Evolutionary conservation across 2,329 filamentous ascomycete species (phyloP), one percentile per base, ranked within the genome.

Genomic region (Endothia cerciana): DNA sequence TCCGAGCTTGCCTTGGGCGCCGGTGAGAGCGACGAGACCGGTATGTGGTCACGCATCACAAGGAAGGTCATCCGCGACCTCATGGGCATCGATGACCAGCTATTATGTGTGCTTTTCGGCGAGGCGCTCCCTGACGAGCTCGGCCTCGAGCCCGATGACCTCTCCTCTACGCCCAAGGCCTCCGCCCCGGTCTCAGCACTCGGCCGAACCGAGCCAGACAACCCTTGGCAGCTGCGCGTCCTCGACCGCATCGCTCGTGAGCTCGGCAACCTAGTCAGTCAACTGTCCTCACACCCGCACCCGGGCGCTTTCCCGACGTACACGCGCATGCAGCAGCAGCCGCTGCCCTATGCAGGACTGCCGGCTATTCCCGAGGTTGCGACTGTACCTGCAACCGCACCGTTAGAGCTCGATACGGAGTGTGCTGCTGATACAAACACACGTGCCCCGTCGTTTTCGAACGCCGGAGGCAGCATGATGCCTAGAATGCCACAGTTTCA

Each of bases 221-320:
- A 77, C 53, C 77, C 83, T 56, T 96, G 92, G 91, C 90, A 97
- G 74, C 81, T 91, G 58, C 88, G 88, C 65, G 84, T 97, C 25
- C 82, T 99, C 2, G 91, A 97, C 72, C 88, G 90, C 64, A 90
- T 99, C 69, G 92, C 95, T 3, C 88, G 87, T 62, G 95, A 99
- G 78, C 86, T 99, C 5, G 94, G 94, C 11, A 81, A 92, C 40
- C 81, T 97, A 17, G 90, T 97, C 33, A 87, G 92, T 74, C 91
- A 94, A 69, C 82, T 98, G 58, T 92, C 92, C 36, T 75, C 79
- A 13, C 91, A 92, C 67, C 67, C 67, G n/a, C 91, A 97, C 69
- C 93, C 94, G 0, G 92, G 93, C 1, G 93, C 94, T 0, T 98
- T 98, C 75, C 91, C 89, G 17, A 92, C 92, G 0, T 97, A 96